phyloP scores from a whole-genome alignment of 1,139 yeast species.

The Geotrichum phurueaensis region DNA sequence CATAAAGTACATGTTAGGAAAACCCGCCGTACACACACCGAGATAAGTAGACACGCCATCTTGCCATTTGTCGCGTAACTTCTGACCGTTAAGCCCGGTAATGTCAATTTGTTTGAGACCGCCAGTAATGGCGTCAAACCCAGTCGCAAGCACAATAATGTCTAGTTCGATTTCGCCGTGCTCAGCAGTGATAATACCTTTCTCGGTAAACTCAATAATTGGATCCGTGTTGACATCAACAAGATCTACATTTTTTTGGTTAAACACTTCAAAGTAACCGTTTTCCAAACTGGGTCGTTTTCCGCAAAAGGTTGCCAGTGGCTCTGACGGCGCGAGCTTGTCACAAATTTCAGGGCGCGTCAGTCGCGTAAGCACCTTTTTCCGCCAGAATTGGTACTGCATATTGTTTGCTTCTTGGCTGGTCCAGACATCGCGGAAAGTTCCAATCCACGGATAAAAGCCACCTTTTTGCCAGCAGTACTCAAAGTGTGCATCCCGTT shows the following conservation, averaged over 20 bases:
- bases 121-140: slow-evolving; percentile 34
- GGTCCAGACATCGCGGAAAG: slow-evolving; percentile 26
- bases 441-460: slow-evolving; percentile 28
- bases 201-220: slow-evolving; percentile 27
- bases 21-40: slow-evolving; percentile 27
- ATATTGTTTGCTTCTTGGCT: slow-evolving; percentile 25
- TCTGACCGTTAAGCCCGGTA: slow-evolving; percentile 22
- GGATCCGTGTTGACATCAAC: slow-evolving; percentile 29
- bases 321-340: slow-evolving; percentile 28
- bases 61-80: slow-evolving; percentile 27
- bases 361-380: slow-evolving; percentile 25
- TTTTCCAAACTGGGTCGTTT: slow-evolving; percentile 31
- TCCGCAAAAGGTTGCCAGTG: slow-evolving; percentile 30
- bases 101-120: slow-evolving; percentile 29
- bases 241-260: slow-evolving; percentile 30
- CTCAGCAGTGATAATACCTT: slow-evolving; percentile 23
- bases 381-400: slow-evolving; percentile 31
- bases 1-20: slow-evolving; percentile 31
- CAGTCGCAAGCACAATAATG: slow-evolving; percentile 31
- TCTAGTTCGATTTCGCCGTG: slow-evolving; percentile 28
- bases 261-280: slow-evolving; percentile 29
- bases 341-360: slow-evolving; percentile 26
- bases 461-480: slow-evolving; percentile 27
- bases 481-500: slow-evolving; percentile 25
- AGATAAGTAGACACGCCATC: slow-evolving; percentile 27